phyloP scores from a whole-genome alignment of 257 asterid species.

The Solanum pennellii region DNA sequence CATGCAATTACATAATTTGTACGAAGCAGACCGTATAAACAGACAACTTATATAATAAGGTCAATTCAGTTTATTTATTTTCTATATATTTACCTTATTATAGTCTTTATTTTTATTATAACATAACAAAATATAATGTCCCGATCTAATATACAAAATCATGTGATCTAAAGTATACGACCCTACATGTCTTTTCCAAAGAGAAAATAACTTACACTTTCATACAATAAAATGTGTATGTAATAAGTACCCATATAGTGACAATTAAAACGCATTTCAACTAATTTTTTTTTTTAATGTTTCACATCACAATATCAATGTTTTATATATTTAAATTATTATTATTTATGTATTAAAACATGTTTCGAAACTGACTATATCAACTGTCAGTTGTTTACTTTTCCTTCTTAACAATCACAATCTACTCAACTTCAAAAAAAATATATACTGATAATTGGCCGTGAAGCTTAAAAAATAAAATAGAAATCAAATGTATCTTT shows the following conservation, averaged over 20 bases:
- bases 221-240: background rate
- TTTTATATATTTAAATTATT: background rate
- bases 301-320: background rate
- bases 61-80: background rate
- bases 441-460: background rate
- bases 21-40: too few species aligned
- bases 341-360: background rate
- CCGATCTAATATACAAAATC: background rate
- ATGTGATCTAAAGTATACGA: background rate
- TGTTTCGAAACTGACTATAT: rapidly evolving
- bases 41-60: background rate
- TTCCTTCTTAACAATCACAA: background rate
- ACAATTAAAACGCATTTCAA: background rate
- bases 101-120: background rate
- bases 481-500: too few species aligned
- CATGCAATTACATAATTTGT: too few species aligned
- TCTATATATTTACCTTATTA: background rate
- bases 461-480: background rate
- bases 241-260: background rate
- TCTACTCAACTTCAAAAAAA: background rate
- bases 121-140: background rate
- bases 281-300: background rate
- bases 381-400: background rate
- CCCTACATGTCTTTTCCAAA: background rate
- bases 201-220: background rate